A percentile compares a stretch with the other conserved stretches of the same genome.
Evolutionary conservation across 1,284 basidiomycete genomes (phyloP).

Genomic region (Ceratobasidium sp.): DNA sequence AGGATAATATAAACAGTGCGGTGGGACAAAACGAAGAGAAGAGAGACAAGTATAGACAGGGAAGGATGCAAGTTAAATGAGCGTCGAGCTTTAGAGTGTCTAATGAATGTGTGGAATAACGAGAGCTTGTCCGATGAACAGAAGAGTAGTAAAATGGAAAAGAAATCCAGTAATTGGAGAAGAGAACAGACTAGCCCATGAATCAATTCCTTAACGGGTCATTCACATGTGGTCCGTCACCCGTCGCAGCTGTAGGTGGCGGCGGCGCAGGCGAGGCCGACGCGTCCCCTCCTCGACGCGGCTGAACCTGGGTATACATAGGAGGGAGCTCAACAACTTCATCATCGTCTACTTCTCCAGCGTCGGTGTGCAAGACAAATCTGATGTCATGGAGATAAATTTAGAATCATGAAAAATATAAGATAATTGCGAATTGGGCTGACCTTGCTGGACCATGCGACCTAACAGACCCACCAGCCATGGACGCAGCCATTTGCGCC

Average conservation of each 20-base stretch:
- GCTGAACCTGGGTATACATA: conserved; percentile 60
- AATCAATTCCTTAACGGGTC: conserved; percentile 28
- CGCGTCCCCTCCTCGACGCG: conserved; percentile 60
- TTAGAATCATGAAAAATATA: not conserved
- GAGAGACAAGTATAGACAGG: no score
- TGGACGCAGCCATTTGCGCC: conserved; percentile 31
- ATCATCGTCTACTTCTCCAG: conserved; percentile 66
- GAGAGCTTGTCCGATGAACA: not conserved
- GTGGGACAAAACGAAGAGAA: not conserved
- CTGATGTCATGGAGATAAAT: conserved; percentile 48
- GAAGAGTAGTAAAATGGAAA: conserved; percentile 6
- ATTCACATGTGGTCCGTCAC: not conserved
- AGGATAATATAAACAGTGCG: no score
- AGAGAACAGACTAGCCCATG: not conserved
- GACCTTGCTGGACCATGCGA: conserved; percentile 60
- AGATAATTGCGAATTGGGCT: conserved; percentile 53
- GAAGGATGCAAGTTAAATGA: conserved; percentile 3
- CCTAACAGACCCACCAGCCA: conserved; percentile 48
- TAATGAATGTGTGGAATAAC: conserved; percentile 28
- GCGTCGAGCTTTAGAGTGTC: conserved; percentile 1
- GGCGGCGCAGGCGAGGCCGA: conserved; percentile 49
- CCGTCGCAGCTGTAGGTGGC: not conserved
- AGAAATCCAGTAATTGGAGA: no score
- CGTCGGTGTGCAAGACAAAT: conserved; percentile 77
- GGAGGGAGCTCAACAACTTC: conserved; percentile 79